A percentile compares a stretch with the other conserved stretches of the same genome.
These are phyloP conservation scores for Trypanosoma mega DNA, from an alignment of 208 protist genomes.

Conservation along the genomic window DNA sequence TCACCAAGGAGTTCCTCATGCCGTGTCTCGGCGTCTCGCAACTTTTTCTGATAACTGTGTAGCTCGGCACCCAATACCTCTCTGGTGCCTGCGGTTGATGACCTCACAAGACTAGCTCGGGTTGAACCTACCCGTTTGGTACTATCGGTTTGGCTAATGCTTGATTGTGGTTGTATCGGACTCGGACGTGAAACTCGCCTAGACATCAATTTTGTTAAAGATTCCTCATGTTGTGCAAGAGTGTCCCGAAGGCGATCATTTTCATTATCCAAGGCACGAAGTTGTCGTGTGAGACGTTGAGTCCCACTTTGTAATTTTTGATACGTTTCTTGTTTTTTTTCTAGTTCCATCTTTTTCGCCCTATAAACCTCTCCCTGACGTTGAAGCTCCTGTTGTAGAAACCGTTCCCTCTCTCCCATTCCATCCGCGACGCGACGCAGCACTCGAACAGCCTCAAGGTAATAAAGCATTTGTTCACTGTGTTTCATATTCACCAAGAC, in stretches of 20 bases:
- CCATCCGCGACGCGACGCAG: constrained; percentile 10
- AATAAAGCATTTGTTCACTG: constrained; percentile 11
- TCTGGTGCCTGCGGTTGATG: neutral
- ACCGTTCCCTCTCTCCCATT: constrained; percentile 6
- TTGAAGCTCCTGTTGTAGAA: constrained; percentile 13
- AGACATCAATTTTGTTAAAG: constrained; percentile 5
- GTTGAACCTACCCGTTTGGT: too few species aligned
- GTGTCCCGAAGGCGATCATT: constrained; percentile 21
- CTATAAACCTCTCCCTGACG: constrained; percentile 1
- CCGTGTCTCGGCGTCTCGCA: constrained; percentile 10
- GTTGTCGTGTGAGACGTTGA: constrained; percentile 14
- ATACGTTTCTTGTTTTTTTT: constrained; percentile 10
- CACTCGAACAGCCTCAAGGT: constrained; percentile 9
- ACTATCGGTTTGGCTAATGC: neutral
- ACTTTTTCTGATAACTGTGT: constrained; percentile 7
- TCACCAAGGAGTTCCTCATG: constrained; percentile 15
- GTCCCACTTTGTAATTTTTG: constrained; percentile 5
- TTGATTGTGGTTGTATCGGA: neutral
- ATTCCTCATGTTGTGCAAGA: constrained; percentile 1
- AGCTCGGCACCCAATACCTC: constrained; percentile 9
- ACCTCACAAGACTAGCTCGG: too few species aligned
- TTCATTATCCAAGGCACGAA: constrained; percentile 23
- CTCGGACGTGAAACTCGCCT: neutral
- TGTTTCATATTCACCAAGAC: neutral
- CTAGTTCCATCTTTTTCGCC: constrained; percentile 11